Conservation (phyloP, 2,329 filamentous ascomycete species). For the Arthrobotrys megalospora region DNA sequence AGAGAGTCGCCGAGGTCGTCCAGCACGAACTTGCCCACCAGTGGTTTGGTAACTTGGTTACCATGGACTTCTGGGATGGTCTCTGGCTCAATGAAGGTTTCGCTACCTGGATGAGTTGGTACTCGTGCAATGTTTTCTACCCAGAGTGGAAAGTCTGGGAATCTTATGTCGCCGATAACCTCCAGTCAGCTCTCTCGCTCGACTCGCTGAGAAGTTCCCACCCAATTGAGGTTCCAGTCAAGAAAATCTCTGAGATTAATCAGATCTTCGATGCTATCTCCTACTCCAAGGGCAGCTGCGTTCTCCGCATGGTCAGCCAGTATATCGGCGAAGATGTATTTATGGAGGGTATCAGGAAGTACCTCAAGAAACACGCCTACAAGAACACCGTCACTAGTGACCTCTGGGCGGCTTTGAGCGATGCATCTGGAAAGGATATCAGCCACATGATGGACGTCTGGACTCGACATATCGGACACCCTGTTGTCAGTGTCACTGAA, state of each 20-base stretch:
- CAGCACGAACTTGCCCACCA: slow-evolving; percentile 98
- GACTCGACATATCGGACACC: slow-evolving; percentile 97
- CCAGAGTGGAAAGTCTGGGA: slow-evolving; percentile 99
- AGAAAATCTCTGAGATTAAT: slow-evolving; percentile 95
- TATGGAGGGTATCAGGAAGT: slow-evolving; percentile 89
- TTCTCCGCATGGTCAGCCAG: slow-evolving; percentile 96
- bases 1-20: slow-evolving; percentile 93
- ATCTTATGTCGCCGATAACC: slow-evolving; percentile 90
- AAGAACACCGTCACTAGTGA: slow-evolving; percentile 90
- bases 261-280: slow-evolving; percentile 99
- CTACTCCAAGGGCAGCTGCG: slow-evolving; percentile 95
- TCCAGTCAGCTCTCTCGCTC: slow-evolving; percentile 87
- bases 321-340: slow-evolving; percentile 93
- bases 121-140: slow-evolving; percentile 93
- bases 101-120: slow-evolving; percentile 93
- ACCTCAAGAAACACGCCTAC: slow-evolving; percentile 97
- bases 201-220: slow-evolving; percentile 95
- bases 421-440: slow-evolving; percentile 92
- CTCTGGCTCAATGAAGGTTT: slow-evolving; percentile 97
- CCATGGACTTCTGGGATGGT: slow-evolving; percentile 99
- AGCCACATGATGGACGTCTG: slow-evolving; percentile 93
- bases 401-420: slow-evolving; percentile 87
- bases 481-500: slow-evolving; percentile 86
- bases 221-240: slow-evolving; percentile 95
- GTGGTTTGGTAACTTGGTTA: slow-evolving; percentile 98